These are phyloP conservation scores for Scheffersomyces parashehatae DNA, from an alignment of 1,139 yeast species.

Conservation along the genomic window DNA sequence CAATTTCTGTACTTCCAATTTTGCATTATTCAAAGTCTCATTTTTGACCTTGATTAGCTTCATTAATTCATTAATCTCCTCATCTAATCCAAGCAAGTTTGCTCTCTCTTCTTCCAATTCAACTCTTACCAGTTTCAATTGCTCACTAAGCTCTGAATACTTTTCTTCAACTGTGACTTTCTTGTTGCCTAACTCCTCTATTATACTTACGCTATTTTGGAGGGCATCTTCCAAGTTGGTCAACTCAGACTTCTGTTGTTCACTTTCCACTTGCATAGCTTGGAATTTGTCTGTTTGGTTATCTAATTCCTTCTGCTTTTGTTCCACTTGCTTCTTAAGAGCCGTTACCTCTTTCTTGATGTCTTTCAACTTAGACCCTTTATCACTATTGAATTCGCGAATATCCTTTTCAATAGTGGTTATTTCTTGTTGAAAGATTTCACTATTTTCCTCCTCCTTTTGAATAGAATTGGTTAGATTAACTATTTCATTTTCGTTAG, in stretches of 20 bases:
- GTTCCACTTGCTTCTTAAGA: conserved; percentile 36
- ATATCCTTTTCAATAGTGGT: conserved; percentile 69
- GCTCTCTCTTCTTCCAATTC: conserved; percentile 64
- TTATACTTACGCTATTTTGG: conserved; percentile 27
- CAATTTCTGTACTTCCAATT: conserved; percentile 58
- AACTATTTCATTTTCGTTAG: conserved; percentile 51
- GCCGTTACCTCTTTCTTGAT: conserved; percentile 55
- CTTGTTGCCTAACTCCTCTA: conserved; percentile 42
- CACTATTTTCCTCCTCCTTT: conserved; percentile 28
- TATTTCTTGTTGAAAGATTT: conserved; percentile 45
- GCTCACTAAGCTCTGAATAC: conserved; percentile 20
- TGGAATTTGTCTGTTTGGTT: conserved; percentile 58
- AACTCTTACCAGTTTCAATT: conserved; percentile 37
- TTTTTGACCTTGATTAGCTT: conserved; percentile 52
- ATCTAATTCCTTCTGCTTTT: conserved; percentile 46
- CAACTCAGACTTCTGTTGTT: conserved; percentile 64
- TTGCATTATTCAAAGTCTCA: conserved; percentile 49
- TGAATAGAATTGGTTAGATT: conserved; percentile 40
- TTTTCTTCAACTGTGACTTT: conserved; percentile 23
- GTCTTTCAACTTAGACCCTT: conserved; percentile 75
- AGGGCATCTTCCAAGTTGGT: conserved; percentile 44
- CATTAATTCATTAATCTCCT: conserved; percentile 71
- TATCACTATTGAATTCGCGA: conserved; percentile 76
- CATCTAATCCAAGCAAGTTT: conserved; percentile 68
- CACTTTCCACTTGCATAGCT: conserved; percentile 67